These are phyloP conservation scores for Aspergillus novofumigatus DNA, from an alignment of 2,329 filamentous ascomycete species.

Conservation along the genomic window DNA sequence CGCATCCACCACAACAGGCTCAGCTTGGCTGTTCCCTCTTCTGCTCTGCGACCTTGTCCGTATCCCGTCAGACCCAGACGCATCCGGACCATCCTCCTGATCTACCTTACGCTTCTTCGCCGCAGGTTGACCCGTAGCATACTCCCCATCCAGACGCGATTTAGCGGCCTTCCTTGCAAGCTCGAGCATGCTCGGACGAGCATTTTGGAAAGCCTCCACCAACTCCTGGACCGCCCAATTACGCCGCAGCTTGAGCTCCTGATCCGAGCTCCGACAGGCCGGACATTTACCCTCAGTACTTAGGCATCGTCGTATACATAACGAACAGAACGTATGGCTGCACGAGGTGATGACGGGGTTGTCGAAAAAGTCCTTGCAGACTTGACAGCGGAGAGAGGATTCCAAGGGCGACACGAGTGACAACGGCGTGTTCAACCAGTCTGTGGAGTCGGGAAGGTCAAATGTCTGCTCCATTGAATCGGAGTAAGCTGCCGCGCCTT, in stretches of 20 bases:
- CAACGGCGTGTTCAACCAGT: conserved; percentile 48
- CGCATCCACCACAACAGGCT: conserved; percentile 20
- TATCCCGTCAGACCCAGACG: conserved; percentile 22
- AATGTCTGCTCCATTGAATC: conserved; percentile 32
- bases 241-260: conserved; percentile 76
- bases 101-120: conserved; percentile 36
- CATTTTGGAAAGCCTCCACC: conserved; percentile 69
- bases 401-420: conserved; percentile 57
- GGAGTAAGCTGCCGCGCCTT: neutral
- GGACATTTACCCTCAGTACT: conserved; percentile 83
- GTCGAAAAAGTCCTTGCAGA: conserved; percentile 96
- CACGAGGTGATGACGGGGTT: conserved; percentile 95
- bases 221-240: conserved; percentile 85
- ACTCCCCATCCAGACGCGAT: conserved; percentile 49
- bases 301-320: conserved; percentile 86
- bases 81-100: conserved; percentile 32
- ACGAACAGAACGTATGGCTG: conserved; percentile 91
- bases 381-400: conserved; percentile 82
- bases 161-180: conserved; percentile 56
- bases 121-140: conserved; percentile 25
- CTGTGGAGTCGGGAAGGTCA: conserved; percentile 43
- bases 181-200: conserved; percentile 59
- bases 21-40: conserved; percentile 11
- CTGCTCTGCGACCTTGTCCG: conserved; percentile 34
- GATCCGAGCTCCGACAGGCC: conserved; percentile 70